Evolutionary conservation across 1,284 basidiomycete species (phyloP), one percentile per base, ranked within the genome.

Genomic region (Anthracocystis walkeri): DNA sequence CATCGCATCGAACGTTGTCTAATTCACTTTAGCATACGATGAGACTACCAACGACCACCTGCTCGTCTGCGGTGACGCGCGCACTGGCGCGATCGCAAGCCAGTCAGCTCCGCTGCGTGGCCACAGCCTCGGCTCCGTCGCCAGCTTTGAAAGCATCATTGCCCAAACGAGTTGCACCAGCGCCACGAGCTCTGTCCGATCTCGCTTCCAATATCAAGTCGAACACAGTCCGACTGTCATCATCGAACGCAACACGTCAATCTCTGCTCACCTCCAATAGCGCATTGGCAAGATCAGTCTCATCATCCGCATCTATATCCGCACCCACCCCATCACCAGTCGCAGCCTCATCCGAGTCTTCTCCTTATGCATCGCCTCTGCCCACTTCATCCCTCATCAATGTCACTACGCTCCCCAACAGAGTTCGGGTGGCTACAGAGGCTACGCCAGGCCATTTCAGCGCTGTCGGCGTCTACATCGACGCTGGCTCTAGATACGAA

Each of bases 401-500:
- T 44, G 71, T 96, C 46, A 95, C 95, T 0, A 95, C 93, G 0
- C 89, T 99, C 1, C 91, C 94, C 4, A 98, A 97, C 87, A 92
- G 92, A 85, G 90, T 98, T 57, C 89, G 94, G 69, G 94, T 99
- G 52, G 94, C 93, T 16, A 97, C 95, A 12, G 94, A 97, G 86
- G 88, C 89, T 2, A 92, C 92, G 1, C 95, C 95, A 0, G 94
- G 95, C 10, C 95, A 99, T 87, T 98, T 99, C 86, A 92, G 95
- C 55, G 92, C 95, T 1, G 89, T 97, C 1, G 96, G 95, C 18
- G 89, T 99, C 38, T 98, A 95, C 81, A 89, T 98, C 75, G 94
- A 97, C 85, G 93, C 94, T 5, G 96, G 97, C 23, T 91, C 93
- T 40, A 89, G 96, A n/a, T 96, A 92, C 88, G 96, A 99, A 86